Percentiles rank a stretch among this genome's conserved stretches.
These are phyloP conservation scores for Colletotrichum sp. DNA, from an alignment of 2,329 filamentous ascomycete species.

Conservation along the genomic window DNA sequence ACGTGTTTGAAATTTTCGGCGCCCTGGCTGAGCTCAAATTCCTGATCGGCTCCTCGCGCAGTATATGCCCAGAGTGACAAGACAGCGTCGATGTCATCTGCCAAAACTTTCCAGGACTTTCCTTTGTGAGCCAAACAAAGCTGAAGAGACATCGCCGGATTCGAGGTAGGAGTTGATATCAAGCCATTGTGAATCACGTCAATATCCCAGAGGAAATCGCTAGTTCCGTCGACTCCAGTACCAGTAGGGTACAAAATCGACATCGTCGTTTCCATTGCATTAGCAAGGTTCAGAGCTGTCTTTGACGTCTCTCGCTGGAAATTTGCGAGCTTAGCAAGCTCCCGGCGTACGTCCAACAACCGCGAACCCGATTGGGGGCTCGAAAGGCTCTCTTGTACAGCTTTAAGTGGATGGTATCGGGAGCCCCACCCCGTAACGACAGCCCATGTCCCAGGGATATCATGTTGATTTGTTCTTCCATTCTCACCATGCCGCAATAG, in stretches of 20 bases:
- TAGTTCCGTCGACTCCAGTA: not conserved
- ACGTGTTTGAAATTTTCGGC: not conserved
- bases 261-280: not conserved
- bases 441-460: not conserved
- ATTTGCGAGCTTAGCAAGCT: not conserved
- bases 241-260: not conserved
- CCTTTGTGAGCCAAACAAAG: not conserved
- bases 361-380: not conserved
- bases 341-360: not conserved
- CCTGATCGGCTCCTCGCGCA: not conserved
- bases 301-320: not conserved
- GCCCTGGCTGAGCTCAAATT: not conserved
- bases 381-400: accelerated
- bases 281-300: not conserved
- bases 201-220: not conserved
- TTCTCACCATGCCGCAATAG: not conserved
- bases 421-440: not conserved
- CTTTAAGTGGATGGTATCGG: not conserved
- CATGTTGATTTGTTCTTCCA: not conserved
- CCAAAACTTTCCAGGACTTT: not conserved
- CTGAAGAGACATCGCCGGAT: not conserved
- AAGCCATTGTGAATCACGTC: not conserved
- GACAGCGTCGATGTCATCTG: not conserved
- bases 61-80: not conserved
- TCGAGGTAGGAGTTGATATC: not conserved